phyloP scores from a whole-genome alignment of 2,329 filamentous ascomycete species.

The Pyrenophora seminiperda region DNA sequence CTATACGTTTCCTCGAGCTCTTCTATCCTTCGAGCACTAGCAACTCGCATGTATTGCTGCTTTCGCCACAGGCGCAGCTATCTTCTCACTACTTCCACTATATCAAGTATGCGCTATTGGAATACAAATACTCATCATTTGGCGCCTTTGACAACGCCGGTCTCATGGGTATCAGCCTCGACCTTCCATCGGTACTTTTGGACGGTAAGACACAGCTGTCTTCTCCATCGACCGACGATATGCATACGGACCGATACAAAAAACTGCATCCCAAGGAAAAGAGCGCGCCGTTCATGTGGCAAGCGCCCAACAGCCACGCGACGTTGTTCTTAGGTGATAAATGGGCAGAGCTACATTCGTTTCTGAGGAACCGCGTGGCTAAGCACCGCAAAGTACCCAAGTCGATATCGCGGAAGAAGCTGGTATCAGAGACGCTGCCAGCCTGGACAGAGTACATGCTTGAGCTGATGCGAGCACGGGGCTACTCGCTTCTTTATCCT shows the following conservation, averaged over 20 bases:
- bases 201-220: constrained; percentile 64
- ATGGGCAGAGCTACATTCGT: constrained; percentile 85
- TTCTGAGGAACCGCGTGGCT: constrained; percentile 68
- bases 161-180: constrained; percentile 79
- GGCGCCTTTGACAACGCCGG: constrained; percentile 55
- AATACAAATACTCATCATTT: constrained; percentile 72
- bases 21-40: constrained; percentile 75
- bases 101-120: constrained; percentile 75
- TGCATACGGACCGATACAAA: constrained; percentile 46
- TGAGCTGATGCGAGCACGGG: constrained; percentile 74
- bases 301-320: constrained; percentile 81
- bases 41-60: constrained; percentile 77
- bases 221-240: constrained; percentile 49
- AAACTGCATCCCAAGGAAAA: constrained; percentile 35
- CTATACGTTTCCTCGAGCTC: constrained; percentile 78
- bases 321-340: constrained; percentile 81
- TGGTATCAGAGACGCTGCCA: constrained; percentile 70
- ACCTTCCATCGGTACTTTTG: constrained; percentile 68
- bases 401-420: constrained; percentile 31
- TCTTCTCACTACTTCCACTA: constrained; percentile 85
- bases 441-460: constrained; percentile 80
- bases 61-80: constrained; percentile 81
- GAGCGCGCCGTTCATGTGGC: constrained; percentile 75
- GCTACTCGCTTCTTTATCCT: constrained; percentile 82
- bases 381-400: constrained; percentile 34